Percentiles rank a stretch among this genome's conserved stretches.
Evolutionary conservation across 495 filamentous ascomycete species (phyloP).

Genomic region (Aspergillus sparsus): DNA sequence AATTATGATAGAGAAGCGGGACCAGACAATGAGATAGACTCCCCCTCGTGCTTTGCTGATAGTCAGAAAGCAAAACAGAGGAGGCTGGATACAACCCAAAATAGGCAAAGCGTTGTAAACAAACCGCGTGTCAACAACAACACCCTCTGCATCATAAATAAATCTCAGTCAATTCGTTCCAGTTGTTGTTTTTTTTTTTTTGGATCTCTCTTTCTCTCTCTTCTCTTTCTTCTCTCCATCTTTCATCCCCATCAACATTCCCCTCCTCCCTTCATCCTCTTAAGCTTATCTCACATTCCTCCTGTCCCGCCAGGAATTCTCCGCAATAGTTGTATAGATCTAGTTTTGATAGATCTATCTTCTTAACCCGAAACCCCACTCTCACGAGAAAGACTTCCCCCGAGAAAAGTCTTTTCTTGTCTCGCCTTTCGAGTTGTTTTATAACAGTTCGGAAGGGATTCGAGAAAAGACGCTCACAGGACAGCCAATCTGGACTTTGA

Average conservation of each 20-base stretch:
- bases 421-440: constrained; percentile 82
- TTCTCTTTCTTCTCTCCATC: constrained; percentile 23
- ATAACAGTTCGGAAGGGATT: constrained; percentile 84
- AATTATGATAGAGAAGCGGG: neutral
- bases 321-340: constrained; percentile 22
- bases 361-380: constrained; percentile 18
- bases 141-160: constrained; percentile 13
- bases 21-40: neutral
- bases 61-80: neutral
- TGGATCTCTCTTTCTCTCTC: constrained; percentile 17
- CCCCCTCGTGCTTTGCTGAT: neutral
- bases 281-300: constrained; percentile 35
- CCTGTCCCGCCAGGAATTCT: constrained; percentile 22
- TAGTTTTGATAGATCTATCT: constrained; percentile 26
- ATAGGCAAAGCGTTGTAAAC: constrained; percentile 35
- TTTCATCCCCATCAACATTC: constrained; percentile 17
- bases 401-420: constrained; percentile 75
- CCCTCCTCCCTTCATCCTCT: constrained; percentile 24
- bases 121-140: constrained; percentile 30
- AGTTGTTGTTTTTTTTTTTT: constrained; percentile 17
- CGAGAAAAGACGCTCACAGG: constrained; percentile 83
- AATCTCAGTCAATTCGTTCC: constrained; percentile 18
- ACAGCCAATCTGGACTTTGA: constrained; percentile 99
- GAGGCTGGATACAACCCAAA: constrained; percentile 22
- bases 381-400: constrained; percentile 48